Percentiles rank a stretch among this genome's conserved stretches.
Evolutionary conservation across 75 land plant genomes (phyloP).

Genomic region (Selaginella tamariscina): DNA sequence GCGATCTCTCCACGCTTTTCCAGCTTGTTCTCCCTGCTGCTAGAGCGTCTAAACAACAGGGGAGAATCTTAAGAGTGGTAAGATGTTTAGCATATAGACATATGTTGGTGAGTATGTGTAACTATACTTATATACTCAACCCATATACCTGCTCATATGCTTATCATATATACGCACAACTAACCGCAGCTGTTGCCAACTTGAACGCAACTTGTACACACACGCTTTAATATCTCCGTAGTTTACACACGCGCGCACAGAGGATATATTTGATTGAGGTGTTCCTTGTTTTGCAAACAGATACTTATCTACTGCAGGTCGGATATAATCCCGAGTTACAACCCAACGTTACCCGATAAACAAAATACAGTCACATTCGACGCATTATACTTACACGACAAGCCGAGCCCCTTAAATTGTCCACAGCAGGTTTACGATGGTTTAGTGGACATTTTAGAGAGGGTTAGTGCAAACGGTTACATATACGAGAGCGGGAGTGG

Average conservation of each 20-base stretch:
- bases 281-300: slow-evolving; percentile 21
- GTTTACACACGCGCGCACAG: not conserved
- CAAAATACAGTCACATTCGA: slow-evolving; percentile 60
- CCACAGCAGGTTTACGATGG: slow-evolving; percentile 88
- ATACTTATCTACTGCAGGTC: slow-evolving; percentile 85
- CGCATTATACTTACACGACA: slow-evolving; percentile 84
- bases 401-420: slow-evolving; percentile 72
- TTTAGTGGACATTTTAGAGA: slow-evolving; percentile 73
- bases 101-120: too few species aligned
- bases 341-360: slow-evolving; percentile 38
- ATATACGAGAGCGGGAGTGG: slow-evolving; percentile 79
- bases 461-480: slow-evolving; percentile 70
- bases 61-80: slow-evolving; percentile 75
- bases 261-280: not conserved
- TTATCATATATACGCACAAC: too few species aligned
- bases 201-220: too few species aligned
- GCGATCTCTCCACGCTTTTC: slow-evolving; percentile 66
- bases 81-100: slow-evolving; percentile 11
- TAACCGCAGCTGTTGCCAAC: too few species aligned
- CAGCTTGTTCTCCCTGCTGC: slow-evolving; percentile 53
- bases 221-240: not conserved
- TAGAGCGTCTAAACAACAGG: slow-evolving; percentile 42
- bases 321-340: slow-evolving; percentile 34
- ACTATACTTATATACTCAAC: too few species aligned
- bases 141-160: too few species aligned